These are phyloP conservation scores for Aspergillus fructus DNA, from an alignment of 2,329 filamentous ascomycete species.

Conservation along the genomic window DNA sequence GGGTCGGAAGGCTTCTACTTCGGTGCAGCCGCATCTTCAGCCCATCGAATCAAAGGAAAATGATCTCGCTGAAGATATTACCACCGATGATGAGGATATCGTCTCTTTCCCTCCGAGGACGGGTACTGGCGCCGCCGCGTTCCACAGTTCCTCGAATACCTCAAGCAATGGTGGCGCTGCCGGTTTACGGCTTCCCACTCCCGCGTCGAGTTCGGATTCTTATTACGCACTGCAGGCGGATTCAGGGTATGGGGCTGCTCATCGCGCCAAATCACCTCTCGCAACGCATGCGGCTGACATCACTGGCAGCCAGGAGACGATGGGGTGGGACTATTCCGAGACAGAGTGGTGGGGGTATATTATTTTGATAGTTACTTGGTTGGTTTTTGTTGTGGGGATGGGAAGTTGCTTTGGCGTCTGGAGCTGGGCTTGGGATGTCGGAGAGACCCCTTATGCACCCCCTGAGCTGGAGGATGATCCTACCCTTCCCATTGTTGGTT, in stretches of 20 bases:
- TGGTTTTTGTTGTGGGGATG: slow-evolving; percentile 95
- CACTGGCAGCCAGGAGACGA: slow-evolving; percentile 42
- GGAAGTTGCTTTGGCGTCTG: slow-evolving; percentile 91
- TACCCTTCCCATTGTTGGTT: slow-evolving; percentile 91
- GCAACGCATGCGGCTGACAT: slow-evolving; percentile 35
- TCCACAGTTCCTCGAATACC: slow-evolving; percentile 8
- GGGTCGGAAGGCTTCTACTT: slow-evolving; percentile 21
- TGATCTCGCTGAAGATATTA: slow-evolving; percentile 64
- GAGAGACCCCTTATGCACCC: slow-evolving; percentile 90
- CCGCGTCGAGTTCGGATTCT: slow-evolving; percentile 62
- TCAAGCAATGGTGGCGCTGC: slow-evolving; percentile 17
- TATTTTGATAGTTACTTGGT: slow-evolving; percentile 84
- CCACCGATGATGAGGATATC: slow-evolving; percentile 80
- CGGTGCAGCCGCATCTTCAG: slow-evolving; percentile 24
- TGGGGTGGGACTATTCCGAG: slow-evolving; percentile 80
- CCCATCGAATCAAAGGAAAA: slow-evolving; percentile 52
- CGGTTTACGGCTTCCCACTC: slow-evolving; percentile 32
- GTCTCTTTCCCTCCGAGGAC: slow-evolving; percentile 61
- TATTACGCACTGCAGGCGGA: slow-evolving; percentile 55
- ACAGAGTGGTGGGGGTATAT: slow-evolving; percentile 99
- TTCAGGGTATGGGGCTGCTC: slow-evolving; percentile 30
- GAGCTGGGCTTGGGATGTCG: slow-evolving; percentile 99
- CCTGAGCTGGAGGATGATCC: slow-evolving; percentile 94
- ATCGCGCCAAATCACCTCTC: slow-evolving; percentile 40
- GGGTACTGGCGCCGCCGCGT: slow-evolving; percentile 28